Evolutionary conservation across 1,284 basidiomycete species (phyloP).

Genomic region (Flammula alnicola): DNA sequence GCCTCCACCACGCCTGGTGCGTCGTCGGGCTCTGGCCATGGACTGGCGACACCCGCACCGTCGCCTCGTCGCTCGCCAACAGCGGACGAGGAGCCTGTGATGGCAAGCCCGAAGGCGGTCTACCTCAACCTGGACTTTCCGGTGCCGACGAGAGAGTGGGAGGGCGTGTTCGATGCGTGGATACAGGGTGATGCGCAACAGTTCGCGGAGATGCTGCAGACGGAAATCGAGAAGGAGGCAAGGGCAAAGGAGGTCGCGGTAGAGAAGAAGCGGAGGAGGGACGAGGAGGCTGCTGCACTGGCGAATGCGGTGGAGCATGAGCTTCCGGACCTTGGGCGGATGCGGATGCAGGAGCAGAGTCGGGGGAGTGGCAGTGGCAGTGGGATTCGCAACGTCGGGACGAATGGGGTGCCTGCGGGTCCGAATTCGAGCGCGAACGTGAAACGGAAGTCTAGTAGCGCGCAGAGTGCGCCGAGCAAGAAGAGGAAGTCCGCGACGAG

Average conservation of each 20-base stretch:
- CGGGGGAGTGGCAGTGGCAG: no score
- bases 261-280: constrained; percentile 50
- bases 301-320: constrained; percentile 18
- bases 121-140: constrained; percentile 93
- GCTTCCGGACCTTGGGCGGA: constrained; percentile 19
- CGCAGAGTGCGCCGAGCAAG: neutral
- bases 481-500: neutral
- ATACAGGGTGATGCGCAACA: constrained; percentile 86
- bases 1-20: constrained; percentile 15
- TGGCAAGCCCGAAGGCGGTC: constrained; percentile 64
- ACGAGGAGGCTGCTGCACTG: constrained; percentile 20
- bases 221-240: constrained; percentile 58
- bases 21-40: constrained; percentile 21
- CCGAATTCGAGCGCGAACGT: neutral
- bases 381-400: no score
- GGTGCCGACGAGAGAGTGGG: constrained; percentile 85
- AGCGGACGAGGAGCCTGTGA: constrained; percentile 51
- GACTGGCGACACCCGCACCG: constrained; percentile 42
- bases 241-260: constrained; percentile 52
- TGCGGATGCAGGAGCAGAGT: constrained; percentile 9
- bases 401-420: neutral
- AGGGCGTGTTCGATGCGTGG: constrained; percentile 92
- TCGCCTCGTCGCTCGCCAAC: constrained; percentile 45
- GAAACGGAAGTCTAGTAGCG: constrained; percentile 10
- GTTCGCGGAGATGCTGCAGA: constrained; percentile 66